Evolutionary conservation across 495 filamentous ascomycete species (phyloP).

Genomic region (Symbiotaphrina buchneri): DNA sequence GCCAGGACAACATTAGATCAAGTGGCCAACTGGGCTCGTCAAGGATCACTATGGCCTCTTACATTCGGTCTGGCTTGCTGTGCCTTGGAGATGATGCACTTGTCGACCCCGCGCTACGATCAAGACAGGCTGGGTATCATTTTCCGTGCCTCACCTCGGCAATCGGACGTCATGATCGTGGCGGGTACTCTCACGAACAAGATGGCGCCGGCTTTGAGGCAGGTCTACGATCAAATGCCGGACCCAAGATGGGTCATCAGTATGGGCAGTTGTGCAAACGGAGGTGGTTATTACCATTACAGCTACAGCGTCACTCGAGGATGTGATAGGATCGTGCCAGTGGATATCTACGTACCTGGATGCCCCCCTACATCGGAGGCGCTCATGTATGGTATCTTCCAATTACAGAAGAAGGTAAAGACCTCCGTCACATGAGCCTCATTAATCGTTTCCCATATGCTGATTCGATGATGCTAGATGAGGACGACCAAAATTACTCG

Average conservation of each 20-base stretch:
- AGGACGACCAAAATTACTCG: conserved; percentile 21
- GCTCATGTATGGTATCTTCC: conserved; percentile 71
- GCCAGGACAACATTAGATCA: conserved; percentile 82
- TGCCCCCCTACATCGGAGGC: conserved; percentile 76
- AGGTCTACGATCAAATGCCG: conserved; percentile 97
- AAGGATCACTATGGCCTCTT: conserved; percentile 91
- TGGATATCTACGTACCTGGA: conserved; percentile 83
- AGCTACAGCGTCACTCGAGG: conserved; percentile 74
- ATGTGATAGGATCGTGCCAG: conserved; percentile 76
- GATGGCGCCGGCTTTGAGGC: conserved; percentile 85
- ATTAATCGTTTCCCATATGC: too few relatives aligned
- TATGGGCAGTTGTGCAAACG: conserved; percentile 85
- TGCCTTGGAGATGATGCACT: conserved; percentile 96
- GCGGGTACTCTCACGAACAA: conserved; percentile 93
- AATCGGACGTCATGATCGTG: conserved; percentile 97
- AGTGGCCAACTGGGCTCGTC: conserved; percentile 85
- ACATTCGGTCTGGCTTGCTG: conserved; percentile 95
- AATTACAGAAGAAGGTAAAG: conserved; percentile 70
- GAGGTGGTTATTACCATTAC: conserved; percentile 88
- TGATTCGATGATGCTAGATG: conserved; percentile 9
- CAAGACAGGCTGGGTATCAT: conserved; percentile 93
- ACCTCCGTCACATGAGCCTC: too few relatives aligned
- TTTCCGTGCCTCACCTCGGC: conserved; percentile 84
- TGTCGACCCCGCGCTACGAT: conserved; percentile 88
- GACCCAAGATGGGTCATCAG: conserved; percentile 82